Evolutionary conservation across 2,329 filamentous ascomycete species (phyloP).

Genomic region (Cercospora sp.): DNA sequence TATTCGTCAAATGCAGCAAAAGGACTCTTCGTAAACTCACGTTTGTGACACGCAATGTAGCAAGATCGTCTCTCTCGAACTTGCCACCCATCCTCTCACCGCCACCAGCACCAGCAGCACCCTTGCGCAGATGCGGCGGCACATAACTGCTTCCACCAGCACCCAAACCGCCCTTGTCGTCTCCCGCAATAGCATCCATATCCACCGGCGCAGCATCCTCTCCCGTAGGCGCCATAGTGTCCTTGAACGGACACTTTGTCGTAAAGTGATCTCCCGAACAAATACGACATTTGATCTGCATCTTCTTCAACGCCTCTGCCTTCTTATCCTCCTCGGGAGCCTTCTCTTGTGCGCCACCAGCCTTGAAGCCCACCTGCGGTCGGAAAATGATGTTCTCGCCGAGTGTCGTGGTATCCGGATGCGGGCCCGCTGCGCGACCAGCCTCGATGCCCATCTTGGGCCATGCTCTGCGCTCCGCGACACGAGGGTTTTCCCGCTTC

Average conservation of each 20-base stretch:
- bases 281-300: conserved; percentile 99
- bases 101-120: conserved; percentile 59
- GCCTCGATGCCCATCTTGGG: conserved; percentile 87
- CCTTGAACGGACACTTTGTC: conserved; percentile 98
- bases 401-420: conserved; percentile 84
- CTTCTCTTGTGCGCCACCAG: conserved; percentile 76
- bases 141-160: conserved; percentile 76
- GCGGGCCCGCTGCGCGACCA: conserved; percentile 79
- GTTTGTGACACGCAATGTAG: conserved; percentile 95
- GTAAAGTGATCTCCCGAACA: conserved; percentile 99
- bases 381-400: conserved; percentile 99
- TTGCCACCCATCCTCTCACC: conserved; percentile 90
- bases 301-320: conserved; percentile 80
- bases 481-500: conserved; percentile 94
- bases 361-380: conserved; percentile 90
- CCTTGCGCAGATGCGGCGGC: conserved; percentile 85
- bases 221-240: conserved; percentile 88
- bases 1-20: conserved; percentile 3
- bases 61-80: conserved; percentile 94
- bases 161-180: conserved; percentile 55
- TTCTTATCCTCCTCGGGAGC: conserved; percentile 68
- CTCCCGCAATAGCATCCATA: conserved; percentile 48
- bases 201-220: conserved; percentile 49
- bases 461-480: conserved; percentile 93
- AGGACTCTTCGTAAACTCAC: conserved; percentile 55